Evolutionary conservation across 495 filamentous ascomycete species (phyloP).

Genomic region (Cryomyces minteri): DNA sequence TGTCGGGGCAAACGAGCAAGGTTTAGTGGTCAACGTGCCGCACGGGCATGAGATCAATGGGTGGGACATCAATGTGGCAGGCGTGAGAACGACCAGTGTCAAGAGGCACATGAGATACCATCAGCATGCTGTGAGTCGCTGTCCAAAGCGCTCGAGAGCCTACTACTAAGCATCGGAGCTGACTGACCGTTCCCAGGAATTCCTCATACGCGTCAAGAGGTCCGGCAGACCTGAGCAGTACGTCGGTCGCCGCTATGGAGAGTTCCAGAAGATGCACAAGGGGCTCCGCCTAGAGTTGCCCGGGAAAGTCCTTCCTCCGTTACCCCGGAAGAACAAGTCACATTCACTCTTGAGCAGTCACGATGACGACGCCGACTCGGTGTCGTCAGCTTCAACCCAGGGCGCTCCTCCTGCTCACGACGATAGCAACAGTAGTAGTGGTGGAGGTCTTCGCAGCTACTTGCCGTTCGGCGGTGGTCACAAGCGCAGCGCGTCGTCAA

Average conservation of each 20-base stretch:
- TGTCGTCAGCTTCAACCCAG: conserved; percentile 62
- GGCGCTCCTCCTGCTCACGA: conserved; percentile 4
- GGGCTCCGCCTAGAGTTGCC: conserved; percentile 69
- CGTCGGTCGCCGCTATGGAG: conserved; percentile 72
- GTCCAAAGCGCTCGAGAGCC: neutral
- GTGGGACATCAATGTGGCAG: conserved; percentile 94
- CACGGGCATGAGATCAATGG: conserved; percentile 84
- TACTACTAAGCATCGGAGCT: neutral
- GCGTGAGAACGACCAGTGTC: conserved; percentile 58
- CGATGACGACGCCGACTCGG: conserved; percentile 46
- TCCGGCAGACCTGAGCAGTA: conserved; percentile 51
- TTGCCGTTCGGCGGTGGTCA: conserved; percentile 10
- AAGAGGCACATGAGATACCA: conserved; percentile 83
- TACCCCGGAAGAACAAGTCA: conserved; percentile 81
- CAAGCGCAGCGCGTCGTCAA: conserved; percentile 7
- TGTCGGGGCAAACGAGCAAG: conserved; percentile 75
- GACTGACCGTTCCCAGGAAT: conserved; percentile 40
- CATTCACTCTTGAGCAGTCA: conserved; percentile 27
- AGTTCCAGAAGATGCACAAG: conserved; percentile 67
- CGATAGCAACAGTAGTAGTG: conserved; percentile 19
- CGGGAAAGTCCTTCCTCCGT: conserved; percentile 69
- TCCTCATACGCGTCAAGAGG: conserved; percentile 65
- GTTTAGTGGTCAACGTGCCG: conserved; percentile 65
- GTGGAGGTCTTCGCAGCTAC: conserved; percentile 19
- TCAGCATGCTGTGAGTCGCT: conserved; percentile 61